Evolutionary conservation across 83 land plant genomes (phyloP).

Genomic region (Picea engelmannii): DNA sequence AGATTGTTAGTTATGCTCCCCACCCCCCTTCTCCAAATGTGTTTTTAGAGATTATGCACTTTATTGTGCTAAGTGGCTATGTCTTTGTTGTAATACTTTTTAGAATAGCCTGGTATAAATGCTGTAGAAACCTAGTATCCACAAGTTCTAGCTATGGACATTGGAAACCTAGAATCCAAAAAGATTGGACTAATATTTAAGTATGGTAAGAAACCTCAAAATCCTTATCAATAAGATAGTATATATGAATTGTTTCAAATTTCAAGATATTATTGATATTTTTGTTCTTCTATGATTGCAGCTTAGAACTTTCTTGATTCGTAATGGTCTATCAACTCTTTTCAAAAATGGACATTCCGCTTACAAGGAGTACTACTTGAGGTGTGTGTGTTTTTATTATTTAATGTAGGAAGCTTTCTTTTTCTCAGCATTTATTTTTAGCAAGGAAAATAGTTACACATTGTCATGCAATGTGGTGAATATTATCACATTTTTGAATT

Average conservation of each 20-base stretch:
- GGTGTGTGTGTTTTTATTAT: constrained; percentile 33
- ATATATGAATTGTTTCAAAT: no score
- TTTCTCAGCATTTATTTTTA: not conserved
- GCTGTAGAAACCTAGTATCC: no score
- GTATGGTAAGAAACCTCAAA: no score
- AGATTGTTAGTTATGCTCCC: no score
- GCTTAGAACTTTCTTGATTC: constrained; percentile 96
- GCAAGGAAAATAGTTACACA: not conserved
- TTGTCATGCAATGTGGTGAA: not conserved
- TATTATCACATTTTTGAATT: not conserved
- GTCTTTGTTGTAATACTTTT: no score
- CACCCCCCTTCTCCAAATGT: no score
- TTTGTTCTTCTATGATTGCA: constrained; percentile 25
- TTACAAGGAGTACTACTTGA: constrained; percentile 86
- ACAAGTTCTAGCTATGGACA: no score
- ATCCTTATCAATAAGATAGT: not conserved
- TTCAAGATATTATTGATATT: not conserved
- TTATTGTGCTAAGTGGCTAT: no score
- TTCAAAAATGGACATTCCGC: constrained; percentile 78
- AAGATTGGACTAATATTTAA: no score
- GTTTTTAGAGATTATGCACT: no score
- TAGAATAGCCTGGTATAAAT: no score
- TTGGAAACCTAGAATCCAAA: no score
- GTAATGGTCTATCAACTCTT: constrained; percentile 89
- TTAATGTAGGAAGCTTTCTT: not conserved